phyloP scores from a whole-genome alignment of 2,329 filamentous ascomycete genomes.

The Penicillium sp. region DNA sequence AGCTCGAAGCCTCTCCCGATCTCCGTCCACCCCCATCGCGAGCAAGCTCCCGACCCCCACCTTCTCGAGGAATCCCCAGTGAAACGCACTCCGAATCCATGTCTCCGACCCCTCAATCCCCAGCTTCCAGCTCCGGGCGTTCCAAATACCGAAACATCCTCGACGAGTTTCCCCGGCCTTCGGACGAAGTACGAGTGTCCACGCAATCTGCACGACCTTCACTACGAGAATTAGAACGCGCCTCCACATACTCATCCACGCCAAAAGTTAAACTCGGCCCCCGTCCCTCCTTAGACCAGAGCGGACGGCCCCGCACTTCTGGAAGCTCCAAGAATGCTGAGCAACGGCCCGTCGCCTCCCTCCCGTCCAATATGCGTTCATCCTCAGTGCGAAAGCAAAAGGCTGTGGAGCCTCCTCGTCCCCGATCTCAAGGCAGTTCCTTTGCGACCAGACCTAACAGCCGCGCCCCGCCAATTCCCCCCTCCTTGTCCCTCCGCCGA shows the following conservation, averaged over 20 bases:
- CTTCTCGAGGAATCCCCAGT: constrained; percentile 15
- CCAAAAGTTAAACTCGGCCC: constrained; percentile 86
- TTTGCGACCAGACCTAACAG: constrained; percentile 31
- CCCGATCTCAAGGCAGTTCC: constrained; percentile 46
- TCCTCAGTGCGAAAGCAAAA: constrained; percentile 52
- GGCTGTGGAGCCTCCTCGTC: constrained; percentile 44
- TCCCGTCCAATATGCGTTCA: constrained; percentile 78
- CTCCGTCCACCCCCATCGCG: constrained; percentile 18
- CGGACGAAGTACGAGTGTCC: constrained; percentile 39
- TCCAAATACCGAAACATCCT: constrained; percentile 29
- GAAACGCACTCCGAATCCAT: constrained; percentile 17
- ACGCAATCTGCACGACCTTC: constrained; percentile 47
- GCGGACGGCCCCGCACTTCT: constrained; percentile 62
- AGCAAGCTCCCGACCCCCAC: constrained; percentile 20
- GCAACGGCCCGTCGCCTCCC: constrained; percentile 71
- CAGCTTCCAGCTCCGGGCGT: constrained; percentile 24
- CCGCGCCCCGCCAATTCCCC: constrained; percentile 40
- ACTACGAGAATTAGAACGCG: constrained; percentile 45
- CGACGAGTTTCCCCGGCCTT: constrained; percentile 38
- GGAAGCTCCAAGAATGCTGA: constrained; percentile 49
- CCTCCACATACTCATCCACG: constrained; percentile 31
- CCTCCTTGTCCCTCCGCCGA: constrained; percentile 40
- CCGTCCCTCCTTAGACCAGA: constrained; percentile 68
- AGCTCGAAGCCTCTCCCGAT: constrained; percentile 16
- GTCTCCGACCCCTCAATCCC: constrained; percentile 21